Evolutionary conservation across 139 green algal genomes (phyloP).

Genomic region (Chlorella sp.): DNA sequence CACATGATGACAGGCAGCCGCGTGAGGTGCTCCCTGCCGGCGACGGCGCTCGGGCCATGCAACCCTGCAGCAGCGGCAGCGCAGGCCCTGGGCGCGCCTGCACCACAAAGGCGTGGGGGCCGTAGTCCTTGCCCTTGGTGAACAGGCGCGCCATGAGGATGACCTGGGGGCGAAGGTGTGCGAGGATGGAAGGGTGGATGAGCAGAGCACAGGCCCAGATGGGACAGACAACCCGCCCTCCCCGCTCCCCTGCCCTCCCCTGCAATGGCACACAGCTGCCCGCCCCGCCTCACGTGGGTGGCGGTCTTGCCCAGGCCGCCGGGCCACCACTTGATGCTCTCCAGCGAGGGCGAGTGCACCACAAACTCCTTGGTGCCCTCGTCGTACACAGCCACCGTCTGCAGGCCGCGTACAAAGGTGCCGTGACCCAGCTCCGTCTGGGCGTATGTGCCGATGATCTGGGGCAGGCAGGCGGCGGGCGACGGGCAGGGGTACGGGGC

Average conservation of each 20-base stretch:
- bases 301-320: slow-evolving; percentile 92
- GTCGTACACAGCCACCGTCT: slow-evolving; percentile 96
- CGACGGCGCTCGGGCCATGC: no score
- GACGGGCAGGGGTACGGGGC: background rate
- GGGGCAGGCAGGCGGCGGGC: background rate
- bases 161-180: background rate
- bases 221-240: no score
- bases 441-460: slow-evolving; percentile 92
- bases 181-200: no score
- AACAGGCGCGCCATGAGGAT: slow-evolving; percentile 94
- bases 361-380: slow-evolving; percentile 84
- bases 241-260: background rate
- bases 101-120: slow-evolving; percentile 90
- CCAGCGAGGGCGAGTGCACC: slow-evolving; percentile 87
- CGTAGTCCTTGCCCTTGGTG: slow-evolving; percentile 73
- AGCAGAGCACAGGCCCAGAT: background rate
- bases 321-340: slow-evolving; percentile 92
- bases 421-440: slow-evolving; percentile 98
- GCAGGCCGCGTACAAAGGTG: slow-evolving; percentile 96
- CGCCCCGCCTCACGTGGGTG: slow-evolving; percentile 73
- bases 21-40: no score
- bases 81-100: slow-evolving; percentile 22
- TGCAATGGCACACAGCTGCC: background rate
- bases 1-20: no score
- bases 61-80: background rate